Percentiles rank a stretch among this genome's conserved stretches.
Evolutionary conservation across 2,329 filamentous ascomycete genomes (phyloP).

Genomic region (Dryadomyces quercivorus): DNA sequence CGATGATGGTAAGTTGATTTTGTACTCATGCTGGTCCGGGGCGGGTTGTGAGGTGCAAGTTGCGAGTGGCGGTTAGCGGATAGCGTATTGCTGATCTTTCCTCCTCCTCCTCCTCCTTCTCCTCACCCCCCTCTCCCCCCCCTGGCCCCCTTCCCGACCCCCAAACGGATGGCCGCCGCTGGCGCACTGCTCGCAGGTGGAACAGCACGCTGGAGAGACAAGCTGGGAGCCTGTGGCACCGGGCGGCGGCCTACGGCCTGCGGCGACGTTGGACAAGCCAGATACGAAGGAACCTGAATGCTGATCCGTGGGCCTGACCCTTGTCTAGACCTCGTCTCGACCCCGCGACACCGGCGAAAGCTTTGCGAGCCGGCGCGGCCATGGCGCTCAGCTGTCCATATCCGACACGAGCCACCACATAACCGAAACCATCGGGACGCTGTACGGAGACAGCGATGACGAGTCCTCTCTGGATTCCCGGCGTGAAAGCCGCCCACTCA

Average conservation of each 20-base stretch:
- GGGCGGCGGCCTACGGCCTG: too few species aligned
- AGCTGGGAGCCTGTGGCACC: too few species aligned
- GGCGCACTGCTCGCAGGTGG: neutral
- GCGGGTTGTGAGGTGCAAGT: too few species aligned
- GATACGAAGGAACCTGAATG: neutral
- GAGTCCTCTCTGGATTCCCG: slow-evolving; percentile 35
- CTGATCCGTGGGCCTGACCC: neutral
- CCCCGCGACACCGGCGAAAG: slow-evolving; percentile 43
- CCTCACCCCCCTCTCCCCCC: neutral
- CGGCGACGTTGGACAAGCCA: too few species aligned
- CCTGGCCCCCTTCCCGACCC: neutral
- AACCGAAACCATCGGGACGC: slow-evolving; percentile 82
- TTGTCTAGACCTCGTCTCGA: slow-evolving; percentile 43
- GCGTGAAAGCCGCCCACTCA: slow-evolving; percentile 53
- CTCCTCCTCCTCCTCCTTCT: too few species aligned
- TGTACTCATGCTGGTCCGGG: too few species aligned
- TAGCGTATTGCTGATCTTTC: too few species aligned
- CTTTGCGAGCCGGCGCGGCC: slow-evolving; percentile 46
- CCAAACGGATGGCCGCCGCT: neutral
- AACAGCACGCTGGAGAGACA: neutral
- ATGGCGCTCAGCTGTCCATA: slow-evolving; percentile 49
- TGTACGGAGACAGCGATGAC: slow-evolving; percentile 71
- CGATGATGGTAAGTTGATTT: slow-evolving; percentile 14
- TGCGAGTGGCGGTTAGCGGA: too few species aligned
- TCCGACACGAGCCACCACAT: slow-evolving; percentile 90